phyloP scores from a whole-genome alignment of 495 filamentous ascomycete genomes.

The Penicillium paradoxum region DNA sequence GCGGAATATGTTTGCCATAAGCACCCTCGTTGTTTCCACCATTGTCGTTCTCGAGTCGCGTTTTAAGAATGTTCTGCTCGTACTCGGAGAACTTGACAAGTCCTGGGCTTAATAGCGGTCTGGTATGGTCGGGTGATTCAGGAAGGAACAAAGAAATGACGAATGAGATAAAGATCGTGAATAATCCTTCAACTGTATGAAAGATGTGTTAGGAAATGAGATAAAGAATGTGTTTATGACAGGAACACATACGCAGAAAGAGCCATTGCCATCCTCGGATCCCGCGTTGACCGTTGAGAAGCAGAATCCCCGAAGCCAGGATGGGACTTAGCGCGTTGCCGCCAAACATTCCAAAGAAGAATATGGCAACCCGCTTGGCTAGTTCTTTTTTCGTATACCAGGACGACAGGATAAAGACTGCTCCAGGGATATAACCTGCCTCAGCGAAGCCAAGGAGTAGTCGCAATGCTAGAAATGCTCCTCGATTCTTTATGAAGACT shows the following conservation, averaged over 20 bases:
- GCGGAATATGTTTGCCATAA: not conserved
- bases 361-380: constrained; percentile 44
- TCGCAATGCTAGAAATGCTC: constrained; percentile 41
- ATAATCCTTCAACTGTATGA: constrained; percentile 41
- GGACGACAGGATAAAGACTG: constrained; percentile 51
- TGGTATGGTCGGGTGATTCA: not conserved
- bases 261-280: constrained; percentile 56
- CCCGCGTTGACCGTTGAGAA: constrained; percentile 44
- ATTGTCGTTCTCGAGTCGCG: not conserved
- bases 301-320: constrained; percentile 40
- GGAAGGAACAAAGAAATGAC: not conserved
- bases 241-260: constrained; percentile 33
- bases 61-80: not conserved
- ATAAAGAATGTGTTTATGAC: too few species aligned
- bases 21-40: not conserved
- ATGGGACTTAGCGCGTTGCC: constrained; percentile 46
- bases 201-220: not conserved
- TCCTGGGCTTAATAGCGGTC: not conserved
- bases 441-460: constrained; percentile 48
- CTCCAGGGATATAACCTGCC: constrained; percentile 53
- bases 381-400: constrained; percentile 52
- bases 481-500: constrained; percentile 43
- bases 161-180: constrained; percentile 38
- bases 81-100: not conserved
- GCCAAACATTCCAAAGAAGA: constrained; percentile 50